Conservation (phyloP, 2,329 filamentous ascomycete species). For the Dactylellina leptospora region DNA sequence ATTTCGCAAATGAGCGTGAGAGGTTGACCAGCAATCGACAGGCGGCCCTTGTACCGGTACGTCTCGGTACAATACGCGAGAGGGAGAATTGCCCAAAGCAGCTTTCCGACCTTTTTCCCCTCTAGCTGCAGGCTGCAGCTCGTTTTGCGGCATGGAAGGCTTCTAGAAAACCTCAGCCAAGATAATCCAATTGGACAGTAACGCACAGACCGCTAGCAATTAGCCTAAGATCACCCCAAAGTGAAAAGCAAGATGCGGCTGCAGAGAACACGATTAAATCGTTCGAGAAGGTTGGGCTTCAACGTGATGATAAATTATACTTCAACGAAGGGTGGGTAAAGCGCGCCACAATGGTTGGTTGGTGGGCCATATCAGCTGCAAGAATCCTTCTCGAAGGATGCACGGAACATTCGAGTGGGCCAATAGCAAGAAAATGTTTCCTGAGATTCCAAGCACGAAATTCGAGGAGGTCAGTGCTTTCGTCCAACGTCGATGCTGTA, state of each 20-base stretch:
- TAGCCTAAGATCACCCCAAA: constrained; percentile 45
- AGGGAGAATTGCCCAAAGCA: constrained; percentile 51
- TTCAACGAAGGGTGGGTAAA: constrained; percentile 37
- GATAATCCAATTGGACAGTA: constrained; percentile 24
- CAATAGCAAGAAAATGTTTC: constrained; percentile 16
- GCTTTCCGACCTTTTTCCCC: constrained; percentile 32
- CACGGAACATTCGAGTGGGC: constrained; percentile 36
- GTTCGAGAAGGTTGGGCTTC: constrained; percentile 43
- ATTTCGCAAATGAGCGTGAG: constrained; percentile 47
- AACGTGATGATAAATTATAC: constrained; percentile 44
- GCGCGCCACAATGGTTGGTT: constrained; percentile 28
- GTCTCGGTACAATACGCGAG: constrained; percentile 54
- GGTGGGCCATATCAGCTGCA: constrained; percentile 19
- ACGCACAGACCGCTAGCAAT: constrained; percentile 34
- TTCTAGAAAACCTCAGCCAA: constrained; percentile 50
- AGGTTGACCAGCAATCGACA: constrained; percentile 32
- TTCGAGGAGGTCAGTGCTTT: constrained; percentile 35
- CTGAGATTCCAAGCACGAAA: constrained; percentile 11
- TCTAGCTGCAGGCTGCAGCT: constrained; percentile 34
- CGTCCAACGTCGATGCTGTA: constrained; percentile 13
- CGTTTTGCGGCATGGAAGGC: constrained; percentile 40
- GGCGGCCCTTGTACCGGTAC: constrained; percentile 53
- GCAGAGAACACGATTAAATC: constrained; percentile 46
- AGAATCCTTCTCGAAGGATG: constrained; percentile 53
- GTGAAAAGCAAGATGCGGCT: constrained; percentile 43